Conservation (phyloP, 257 asterid genomes). For the Lycium ferocissimum region DNA sequence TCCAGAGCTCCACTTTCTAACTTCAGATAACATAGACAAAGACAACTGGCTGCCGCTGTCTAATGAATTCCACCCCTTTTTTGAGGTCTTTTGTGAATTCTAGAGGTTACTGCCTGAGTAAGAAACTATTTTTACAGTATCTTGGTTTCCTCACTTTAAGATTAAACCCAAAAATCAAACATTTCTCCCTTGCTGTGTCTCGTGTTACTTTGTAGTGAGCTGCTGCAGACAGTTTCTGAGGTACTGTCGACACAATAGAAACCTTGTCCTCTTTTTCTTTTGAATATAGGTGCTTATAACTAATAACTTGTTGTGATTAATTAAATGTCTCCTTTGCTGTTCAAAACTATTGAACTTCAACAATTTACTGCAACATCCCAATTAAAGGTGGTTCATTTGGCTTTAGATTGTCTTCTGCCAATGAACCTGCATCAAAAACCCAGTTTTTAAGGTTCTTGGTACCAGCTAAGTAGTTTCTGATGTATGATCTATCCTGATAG, state of each 20-base stretch:
- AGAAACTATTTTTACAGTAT: constrained; percentile 3
- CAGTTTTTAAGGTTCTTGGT: neutral
- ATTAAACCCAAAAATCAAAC: neutral
- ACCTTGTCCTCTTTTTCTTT: neutral
- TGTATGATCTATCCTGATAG: neutral
- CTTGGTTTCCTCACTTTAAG: constrained; percentile 3
- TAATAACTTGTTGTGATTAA: neutral
- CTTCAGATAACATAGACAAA: constrained; percentile 5
- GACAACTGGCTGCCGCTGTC: neutral
- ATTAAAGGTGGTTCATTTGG: neutral
- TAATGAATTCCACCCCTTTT: neutral
- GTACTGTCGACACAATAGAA: constrained; percentile 2
- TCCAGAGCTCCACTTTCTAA: constrained; percentile 6
- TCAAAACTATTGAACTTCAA: neutral
- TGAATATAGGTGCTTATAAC: neutral
- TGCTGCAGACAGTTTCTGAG: neutral
- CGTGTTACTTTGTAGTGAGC: neutral
- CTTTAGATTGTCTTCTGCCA: constrained; percentile 13
- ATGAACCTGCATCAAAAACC: neutral
- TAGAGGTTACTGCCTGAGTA: neutral
- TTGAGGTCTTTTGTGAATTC: neutral
- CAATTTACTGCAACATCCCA: neutral
- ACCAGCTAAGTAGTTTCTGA: neutral
- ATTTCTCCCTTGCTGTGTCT: neutral
- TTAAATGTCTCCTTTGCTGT: neutral